Evolutionary conservation across 2,329 filamentous ascomycete species (phyloP), one percentile per base, ranked within the genome.

Genomic region (Verruconis gallopava): DNA sequence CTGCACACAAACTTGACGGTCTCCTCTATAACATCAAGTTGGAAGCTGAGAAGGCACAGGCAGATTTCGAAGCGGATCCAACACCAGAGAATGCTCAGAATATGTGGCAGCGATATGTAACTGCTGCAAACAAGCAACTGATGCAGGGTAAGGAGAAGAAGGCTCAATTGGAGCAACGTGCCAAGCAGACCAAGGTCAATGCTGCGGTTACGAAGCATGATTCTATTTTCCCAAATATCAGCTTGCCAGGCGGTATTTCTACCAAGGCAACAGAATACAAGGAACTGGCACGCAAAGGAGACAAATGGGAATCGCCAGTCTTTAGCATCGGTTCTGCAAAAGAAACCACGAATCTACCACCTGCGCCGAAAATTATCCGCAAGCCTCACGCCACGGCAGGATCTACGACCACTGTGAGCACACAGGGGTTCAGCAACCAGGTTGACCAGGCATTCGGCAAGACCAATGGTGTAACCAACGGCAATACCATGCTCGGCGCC

Each of bases 231-330:
- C 81, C 85, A 55, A 69, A 89, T 57, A 79, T 98, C 56, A 72
- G 79, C 44, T 71, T 98, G 4, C 86, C 88, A 19, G 83, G 83
- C 21, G 88, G 86, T 43, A 89, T 95, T 59, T 91, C 83, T 51
- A 79, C 77, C 66, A 95, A 94, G 75, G 88, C 89, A 6, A 93
- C 85, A 18, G 85, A 94, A 62, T 96, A 93, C 72, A 85, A 78
- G 66, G 77, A 95, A 17, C 72, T 94, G 44, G 85, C 89, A 5
- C 70, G 69, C 50, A 85, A 91, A 75, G 91, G 91, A 40, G 83
- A 94, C 43, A 80, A 78, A 61, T 98, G 91, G 91, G 81, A 94
- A 69, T 93, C 83, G 47, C 85, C 89, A 6, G 77, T 98, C 54
- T 98, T 98, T 68, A 80, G 77, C 46, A 81, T 96, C 52, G 89